A percentile compares a stretch with the other conserved stretches of the same genome.
Evolutionary conservation across 129 eudicot species (phyloP).

Genomic region (Ambrosia trifida): DNA sequence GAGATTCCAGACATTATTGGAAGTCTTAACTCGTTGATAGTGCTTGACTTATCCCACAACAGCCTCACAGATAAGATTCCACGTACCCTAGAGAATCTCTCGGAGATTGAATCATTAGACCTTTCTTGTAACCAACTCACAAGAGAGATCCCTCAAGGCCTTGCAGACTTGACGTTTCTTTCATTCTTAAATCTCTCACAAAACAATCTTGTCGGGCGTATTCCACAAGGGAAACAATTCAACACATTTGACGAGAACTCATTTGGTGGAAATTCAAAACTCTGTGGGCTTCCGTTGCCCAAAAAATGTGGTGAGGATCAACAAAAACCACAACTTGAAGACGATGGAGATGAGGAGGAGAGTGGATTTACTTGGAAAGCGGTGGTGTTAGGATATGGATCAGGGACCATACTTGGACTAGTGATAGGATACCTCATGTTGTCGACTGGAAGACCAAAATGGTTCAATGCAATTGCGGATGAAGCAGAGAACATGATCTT

Average conservation of each 20-base stretch:
- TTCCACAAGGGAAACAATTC: no score
- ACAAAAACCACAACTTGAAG: constrained; percentile 4
- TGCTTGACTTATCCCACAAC: constrained; percentile 15
- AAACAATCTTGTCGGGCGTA: constrained; percentile 17
- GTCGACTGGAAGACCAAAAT: constrained; percentile 1
- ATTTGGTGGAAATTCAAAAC: no score
- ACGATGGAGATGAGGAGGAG: not conserved
- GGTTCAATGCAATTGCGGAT: constrained; percentile 13
- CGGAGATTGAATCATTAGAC: not conserved
- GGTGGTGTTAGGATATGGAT: constrained; percentile 19
- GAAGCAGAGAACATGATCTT: not conserved
- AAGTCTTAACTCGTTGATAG: not conserved
- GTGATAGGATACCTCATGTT: constrained; percentile 1
- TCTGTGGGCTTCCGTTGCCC: no score
- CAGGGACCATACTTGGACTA: constrained; percentile 10
- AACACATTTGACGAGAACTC: no score
- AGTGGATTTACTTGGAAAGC: constrained; percentile 6
- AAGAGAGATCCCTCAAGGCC: not conserved
- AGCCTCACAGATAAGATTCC: not conserved
- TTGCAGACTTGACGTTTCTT: not conserved
- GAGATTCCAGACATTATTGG: constrained; percentile 7
- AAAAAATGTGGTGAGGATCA: constrained; percentile 8
- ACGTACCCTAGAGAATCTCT: not conserved
- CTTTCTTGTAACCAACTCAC: constrained; percentile 1
- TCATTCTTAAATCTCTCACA: constrained; percentile 8